These are phyloP conservation scores for Dendrobium officinale DNA, from an alignment of 106 monocot species.

Conservation along the genomic window DNA sequence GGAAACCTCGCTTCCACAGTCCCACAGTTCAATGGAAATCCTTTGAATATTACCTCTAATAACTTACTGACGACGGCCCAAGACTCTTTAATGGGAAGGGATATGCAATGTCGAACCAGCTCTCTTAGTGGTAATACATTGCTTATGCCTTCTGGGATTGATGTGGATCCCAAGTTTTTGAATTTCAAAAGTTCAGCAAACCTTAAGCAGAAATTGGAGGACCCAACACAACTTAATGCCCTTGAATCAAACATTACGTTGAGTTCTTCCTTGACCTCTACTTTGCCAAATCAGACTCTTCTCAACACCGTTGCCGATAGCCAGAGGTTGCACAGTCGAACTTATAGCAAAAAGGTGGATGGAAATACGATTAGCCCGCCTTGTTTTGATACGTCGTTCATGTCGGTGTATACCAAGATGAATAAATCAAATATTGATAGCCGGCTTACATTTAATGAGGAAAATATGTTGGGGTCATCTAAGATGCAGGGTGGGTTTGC, in stretches of 20 bases:
- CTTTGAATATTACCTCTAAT: constrained; percentile 13
- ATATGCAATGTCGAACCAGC: constrained; percentile 21
- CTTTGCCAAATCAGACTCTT: not conserved
- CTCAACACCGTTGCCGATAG: constrained; percentile 8
- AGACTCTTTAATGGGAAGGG: constrained; percentile 14
- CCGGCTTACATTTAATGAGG: constrained; percentile 24
- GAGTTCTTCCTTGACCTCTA: constrained; percentile 25
- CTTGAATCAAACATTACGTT: constrained; percentile 17
- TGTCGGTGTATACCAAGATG: constrained; percentile 6
- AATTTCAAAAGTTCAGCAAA: constrained; percentile 27
- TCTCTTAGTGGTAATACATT: constrained; percentile 13
- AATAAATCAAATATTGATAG: constrained; percentile 12
- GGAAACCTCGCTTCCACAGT: not conserved
- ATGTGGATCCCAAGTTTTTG: constrained; percentile 22
- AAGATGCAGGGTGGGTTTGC: constrained; percentile 34
- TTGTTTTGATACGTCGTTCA: constrained; percentile 15
- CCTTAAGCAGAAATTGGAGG: constrained; percentile 15
- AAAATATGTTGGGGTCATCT: constrained; percentile 14
- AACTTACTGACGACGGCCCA: not conserved
- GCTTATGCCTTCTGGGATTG: constrained; percentile 1
- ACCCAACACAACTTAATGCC: constrained; percentile 9
- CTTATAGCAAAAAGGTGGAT: constrained; percentile 22
- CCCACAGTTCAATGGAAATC: constrained; percentile 20
- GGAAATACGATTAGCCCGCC: constrained; percentile 12
- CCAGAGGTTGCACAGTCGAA: constrained; percentile 18